phyloP scores from a whole-genome alignment of 2,329 filamentous ascomycete species.

The Colletotrichum ledebouriae region DNA sequence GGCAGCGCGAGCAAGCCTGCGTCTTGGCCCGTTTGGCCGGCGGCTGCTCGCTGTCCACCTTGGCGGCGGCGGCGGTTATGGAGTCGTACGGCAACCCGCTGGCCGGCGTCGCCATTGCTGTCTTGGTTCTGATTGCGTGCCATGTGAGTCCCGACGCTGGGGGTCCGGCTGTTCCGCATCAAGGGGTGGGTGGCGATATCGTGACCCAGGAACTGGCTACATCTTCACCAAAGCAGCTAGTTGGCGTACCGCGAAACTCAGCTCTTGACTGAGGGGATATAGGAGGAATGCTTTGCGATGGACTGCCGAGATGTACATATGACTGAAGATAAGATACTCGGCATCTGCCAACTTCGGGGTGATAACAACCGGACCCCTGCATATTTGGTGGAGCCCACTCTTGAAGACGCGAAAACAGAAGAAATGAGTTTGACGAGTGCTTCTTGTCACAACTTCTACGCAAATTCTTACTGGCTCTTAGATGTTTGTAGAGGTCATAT shows the following conservation, averaged over 20 bases:
- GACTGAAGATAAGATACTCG: slow-evolving; percentile 23
- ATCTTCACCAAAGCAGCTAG: not conserved
- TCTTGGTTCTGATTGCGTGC: not conserved
- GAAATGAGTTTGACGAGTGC: slow-evolving; percentile 4
- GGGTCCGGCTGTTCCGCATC: slow-evolving; percentile 3
- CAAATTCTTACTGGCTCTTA: not conserved
- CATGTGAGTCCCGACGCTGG: not conserved
- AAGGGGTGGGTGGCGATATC: not conserved
- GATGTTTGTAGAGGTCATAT: not conserved
- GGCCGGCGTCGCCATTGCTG: not conserved
- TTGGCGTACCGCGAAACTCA: not conserved
- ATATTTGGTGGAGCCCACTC: not conserved
- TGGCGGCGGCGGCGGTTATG: not conserved
- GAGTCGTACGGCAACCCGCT: slow-evolving; percentile 11
- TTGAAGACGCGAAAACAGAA: not conserved
- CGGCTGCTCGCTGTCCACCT: slow-evolving; percentile 5
- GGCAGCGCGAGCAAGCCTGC: slow-evolving; percentile 41
- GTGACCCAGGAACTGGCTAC: not conserved
- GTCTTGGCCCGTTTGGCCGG: slow-evolving; percentile 22
- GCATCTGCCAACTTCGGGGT: slow-evolving; percentile 3
- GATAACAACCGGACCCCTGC: slow-evolving; percentile 3
- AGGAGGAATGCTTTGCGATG: slow-evolving; percentile 2
- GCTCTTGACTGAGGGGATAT: not conserved
- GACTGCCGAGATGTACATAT: slow-evolving; percentile 16
- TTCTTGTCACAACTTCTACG: not conserved